Evolutionary conservation across 768 basidiomycete genomes (phyloP).

Genomic region (Hygrophorus pudorinus): DNA sequence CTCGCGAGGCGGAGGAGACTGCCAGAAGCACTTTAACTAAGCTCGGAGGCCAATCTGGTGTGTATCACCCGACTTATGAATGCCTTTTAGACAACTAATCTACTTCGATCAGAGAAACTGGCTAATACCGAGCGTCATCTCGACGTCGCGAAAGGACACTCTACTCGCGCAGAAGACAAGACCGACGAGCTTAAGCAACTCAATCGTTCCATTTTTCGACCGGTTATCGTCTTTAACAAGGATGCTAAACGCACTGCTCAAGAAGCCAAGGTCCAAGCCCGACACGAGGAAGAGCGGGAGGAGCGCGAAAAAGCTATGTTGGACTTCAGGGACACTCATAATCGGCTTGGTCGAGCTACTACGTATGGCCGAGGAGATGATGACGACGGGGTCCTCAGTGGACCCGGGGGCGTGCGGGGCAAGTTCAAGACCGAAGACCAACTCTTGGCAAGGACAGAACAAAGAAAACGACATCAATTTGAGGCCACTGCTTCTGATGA

Average conservation of each 20-base stretch:
- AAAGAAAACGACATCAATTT: constrained; percentile 81
- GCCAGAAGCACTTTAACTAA: constrained; percentile 74
- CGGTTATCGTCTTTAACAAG: constrained; percentile 89
- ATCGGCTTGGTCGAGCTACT: constrained; percentile 68
- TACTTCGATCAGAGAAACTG: constrained; percentile 51
- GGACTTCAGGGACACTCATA: constrained; percentile 82
- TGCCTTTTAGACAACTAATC: constrained; percentile 6
- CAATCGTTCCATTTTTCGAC: constrained; percentile 91
- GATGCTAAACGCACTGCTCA: constrained; percentile 81
- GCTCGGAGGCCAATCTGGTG: constrained; percentile 91
- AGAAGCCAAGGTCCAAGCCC: constrained; percentile 72
- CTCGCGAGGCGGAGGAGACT: constrained; percentile 95
- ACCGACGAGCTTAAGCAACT: constrained; percentile 91
- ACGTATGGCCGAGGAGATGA: constrained; percentile 46
- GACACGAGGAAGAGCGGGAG: constrained; percentile 78
- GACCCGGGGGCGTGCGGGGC: constrained; percentile 23
- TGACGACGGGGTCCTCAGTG: constrained; percentile 32
- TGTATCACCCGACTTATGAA: constrained; percentile 13
- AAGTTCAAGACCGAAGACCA: constrained; percentile 38
- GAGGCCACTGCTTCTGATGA: constrained; percentile 88
- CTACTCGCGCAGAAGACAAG: constrained; percentile 82
- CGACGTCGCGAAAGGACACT: constrained; percentile 84
- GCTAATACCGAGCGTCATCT: constrained; percentile 94
- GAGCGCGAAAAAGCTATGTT: constrained; percentile 80
- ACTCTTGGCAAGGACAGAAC: constrained; percentile 52